Conservation (phyloP, 179 eudicot genomes). For the Amaranthus tricolor region DNA sequence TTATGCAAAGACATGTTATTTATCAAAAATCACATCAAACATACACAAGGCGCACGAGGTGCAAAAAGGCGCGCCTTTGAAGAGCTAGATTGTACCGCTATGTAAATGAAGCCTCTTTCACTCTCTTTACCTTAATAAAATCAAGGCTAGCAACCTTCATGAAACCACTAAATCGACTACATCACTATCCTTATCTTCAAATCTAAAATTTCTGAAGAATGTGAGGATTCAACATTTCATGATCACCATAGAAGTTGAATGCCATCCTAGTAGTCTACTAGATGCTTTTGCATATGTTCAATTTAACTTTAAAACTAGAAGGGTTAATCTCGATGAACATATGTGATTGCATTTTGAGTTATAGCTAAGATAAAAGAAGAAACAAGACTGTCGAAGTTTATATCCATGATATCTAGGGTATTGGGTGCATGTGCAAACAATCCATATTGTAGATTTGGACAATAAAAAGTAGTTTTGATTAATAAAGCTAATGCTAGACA, state of each 20-base stretch:
- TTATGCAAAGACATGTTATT: too few species aligned
- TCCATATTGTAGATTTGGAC: background rate
- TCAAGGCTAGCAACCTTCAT: background rate
- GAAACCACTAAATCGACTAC: background rate
- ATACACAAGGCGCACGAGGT: too few species aligned
- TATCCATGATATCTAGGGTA: background rate
- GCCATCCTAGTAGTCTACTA: background rate
- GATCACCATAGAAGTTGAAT: background rate
- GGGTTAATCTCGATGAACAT: background rate
- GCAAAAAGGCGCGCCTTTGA: too few species aligned
- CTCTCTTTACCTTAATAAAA: background rate
- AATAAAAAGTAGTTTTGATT: background rate
- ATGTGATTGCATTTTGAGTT: background rate
- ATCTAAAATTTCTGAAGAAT: background rate
- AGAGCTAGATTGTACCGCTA: background rate
- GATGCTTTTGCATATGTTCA: background rate
- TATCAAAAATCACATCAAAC: too few species aligned
- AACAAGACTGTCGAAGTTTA: background rate
- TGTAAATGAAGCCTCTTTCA: background rate
- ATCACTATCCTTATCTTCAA: background rate
- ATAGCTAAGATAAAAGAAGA: background rate
- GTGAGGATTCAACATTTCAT: background rate
- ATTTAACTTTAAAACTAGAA: background rate
- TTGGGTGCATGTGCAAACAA: background rate
- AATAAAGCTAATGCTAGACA: background rate